Conservation (phyloP, 768 basidiomycete genomes). For the Mycena albidolilacea region DNA sequence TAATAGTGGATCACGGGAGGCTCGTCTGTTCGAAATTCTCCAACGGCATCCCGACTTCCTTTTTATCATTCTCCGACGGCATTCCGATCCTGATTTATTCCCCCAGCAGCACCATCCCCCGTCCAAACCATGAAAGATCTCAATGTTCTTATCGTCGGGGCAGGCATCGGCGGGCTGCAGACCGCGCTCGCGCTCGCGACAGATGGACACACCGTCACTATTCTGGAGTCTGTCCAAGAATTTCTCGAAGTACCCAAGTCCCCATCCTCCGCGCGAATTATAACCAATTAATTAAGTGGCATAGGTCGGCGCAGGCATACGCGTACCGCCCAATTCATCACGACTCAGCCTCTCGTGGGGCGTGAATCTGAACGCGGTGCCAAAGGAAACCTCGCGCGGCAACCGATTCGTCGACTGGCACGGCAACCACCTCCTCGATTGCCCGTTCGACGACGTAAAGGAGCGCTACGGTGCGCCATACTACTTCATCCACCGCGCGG, state of each 20-base stretch:
- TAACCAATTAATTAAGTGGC: not conserved
- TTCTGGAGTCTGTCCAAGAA: constrained; percentile 33
- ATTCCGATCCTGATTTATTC: not conserved
- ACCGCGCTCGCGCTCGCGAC: constrained; percentile 40
- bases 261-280: not conserved
- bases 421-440: constrained; percentile 27
- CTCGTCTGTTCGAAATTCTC: no score
- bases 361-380: constrained; percentile 27
- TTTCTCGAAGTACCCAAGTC: constrained; percentile 28
- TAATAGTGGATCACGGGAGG: no score
- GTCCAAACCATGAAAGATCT: constrained; percentile 22
- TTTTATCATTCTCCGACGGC: not conserved
- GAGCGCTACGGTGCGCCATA: constrained; percentile 54
- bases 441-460: constrained; percentile 28
- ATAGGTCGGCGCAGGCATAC: constrained; percentile 59
- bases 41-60: not conserved
- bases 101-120: not conserved
- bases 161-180: constrained; percentile 39
- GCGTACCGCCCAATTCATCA: constrained; percentile 47
- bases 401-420: constrained; percentile 40
- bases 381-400: constrained; percentile 33
- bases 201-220: constrained; percentile 33
- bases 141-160: constrained; percentile 32
- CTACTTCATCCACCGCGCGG: constrained; percentile 61
- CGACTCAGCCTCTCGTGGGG: constrained; percentile 36